Evolutionary conservation across 768 basidiomycete genomes (phyloP), one percentile per base, ranked within the genome.

Genomic region (Lepiota brunneoincarnata): DNA sequence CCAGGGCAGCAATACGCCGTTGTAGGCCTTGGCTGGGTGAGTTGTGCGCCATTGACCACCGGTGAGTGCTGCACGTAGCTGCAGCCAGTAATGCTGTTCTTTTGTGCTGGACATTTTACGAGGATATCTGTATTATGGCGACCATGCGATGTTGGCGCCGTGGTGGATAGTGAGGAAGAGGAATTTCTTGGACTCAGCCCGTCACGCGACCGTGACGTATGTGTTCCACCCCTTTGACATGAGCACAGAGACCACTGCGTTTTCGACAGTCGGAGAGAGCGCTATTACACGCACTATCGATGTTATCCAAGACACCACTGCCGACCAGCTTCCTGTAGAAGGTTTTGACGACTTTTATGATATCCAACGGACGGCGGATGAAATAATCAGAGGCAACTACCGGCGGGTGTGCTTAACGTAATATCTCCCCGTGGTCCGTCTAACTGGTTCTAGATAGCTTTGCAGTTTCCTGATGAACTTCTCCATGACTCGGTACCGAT

Each of bases 381-480:
- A 84, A 62, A 85, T 95, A 55, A 53, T 77, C 20, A 66, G 72
- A 17, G 83, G 83, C 1, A 75, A 79, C 56, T 93, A 83, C 71
- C 86, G 86, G 68, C 77, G 89, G 62, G 92, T 93, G 56, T 54
- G 83, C 41, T 26, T 50, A 38, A 45, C 35, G 24, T 20, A 41
- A 38, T 35, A 41, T 14, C 7, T 15, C 15, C 40, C 7, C 17
- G 41, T 23, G 15, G 38, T 35, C 42, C 39, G 21, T n/a, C 44
- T 48, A 12, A 26, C 17, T 15, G 4, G n/a, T 12, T 34, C 21
- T 61, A 93, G 88, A 81, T 94, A 46, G 92, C 92, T 0, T 78
- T 99, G 10, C 97, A 98, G 69, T 98, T 98, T 61, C 96, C 97
- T 0, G 97, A 99, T 67, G 91, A 96, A 65, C 81, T 98, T 18